A percentile compares a stretch with the other conserved stretches of the same genome.
Conservation (phyloP, 306 rosid genomes). For the Ziziphus jujuba region DNA sequence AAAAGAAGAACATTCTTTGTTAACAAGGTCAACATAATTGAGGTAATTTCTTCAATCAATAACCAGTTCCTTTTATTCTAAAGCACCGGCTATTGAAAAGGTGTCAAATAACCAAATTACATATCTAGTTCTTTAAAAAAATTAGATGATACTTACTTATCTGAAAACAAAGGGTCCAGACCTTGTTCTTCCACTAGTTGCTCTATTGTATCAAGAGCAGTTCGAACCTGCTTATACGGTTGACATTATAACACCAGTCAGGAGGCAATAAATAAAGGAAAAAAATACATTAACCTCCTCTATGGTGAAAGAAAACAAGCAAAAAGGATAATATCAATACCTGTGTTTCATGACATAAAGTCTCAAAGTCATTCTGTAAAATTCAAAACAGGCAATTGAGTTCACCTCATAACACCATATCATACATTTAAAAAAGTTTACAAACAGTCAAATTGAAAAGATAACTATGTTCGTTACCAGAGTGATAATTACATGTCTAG, state of each 20-base stretch:
- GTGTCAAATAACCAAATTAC: background rate
- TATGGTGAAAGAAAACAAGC: too few species aligned
- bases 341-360: slow-evolving; percentile 55
- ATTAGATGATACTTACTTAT: slow-evolving; percentile 46
- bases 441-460: background rate
- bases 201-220: slow-evolving; percentile 69
- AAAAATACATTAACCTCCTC: too few species aligned
- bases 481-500: too few species aligned
- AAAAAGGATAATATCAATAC: slow-evolving; percentile 30
- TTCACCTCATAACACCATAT: slow-evolving; percentile 9
- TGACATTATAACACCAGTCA: slow-evolving; percentile 6
- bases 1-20: background rate
- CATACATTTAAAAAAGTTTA: background rate
- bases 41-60: too few species aligned
- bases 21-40: too few species aligned
- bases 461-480: background rate
- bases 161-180: slow-evolving; percentile 57
- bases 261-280: background rate
- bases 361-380: slow-evolving; percentile 64
- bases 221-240: slow-evolving; percentile 54
- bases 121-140: background rate
- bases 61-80: background rate
- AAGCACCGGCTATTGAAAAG: background rate
- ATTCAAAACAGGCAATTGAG: slow-evolving; percentile 18
- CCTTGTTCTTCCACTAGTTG: slow-evolving; percentile 76